Evolutionary conservation across 2,329 filamentous ascomycete species (phyloP).

Genomic region (Zopfia rhizophila): DNA sequence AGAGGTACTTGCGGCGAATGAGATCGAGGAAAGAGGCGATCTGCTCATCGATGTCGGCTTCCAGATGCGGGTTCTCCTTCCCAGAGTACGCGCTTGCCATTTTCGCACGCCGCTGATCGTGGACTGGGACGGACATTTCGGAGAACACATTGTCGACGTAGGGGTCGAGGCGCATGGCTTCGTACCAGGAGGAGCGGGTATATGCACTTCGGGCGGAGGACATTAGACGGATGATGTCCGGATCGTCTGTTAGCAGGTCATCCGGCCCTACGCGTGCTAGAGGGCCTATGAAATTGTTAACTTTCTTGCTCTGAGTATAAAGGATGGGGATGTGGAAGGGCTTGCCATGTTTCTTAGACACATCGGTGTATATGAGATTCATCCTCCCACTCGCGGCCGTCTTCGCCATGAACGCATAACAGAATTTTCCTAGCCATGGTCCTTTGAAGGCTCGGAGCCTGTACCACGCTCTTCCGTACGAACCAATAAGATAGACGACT

Average conservation of each 20-base stretch:
- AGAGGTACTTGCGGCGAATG: constrained; percentile 58
- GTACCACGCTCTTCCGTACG: constrained; percentile 17
- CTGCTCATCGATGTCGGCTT: constrained; percentile 59
- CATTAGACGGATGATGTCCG: constrained; percentile 57
- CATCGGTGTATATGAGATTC: constrained; percentile 8
- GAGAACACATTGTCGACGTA: constrained; percentile 61
- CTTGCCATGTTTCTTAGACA: constrained; percentile 19
- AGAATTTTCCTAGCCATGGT: constrained; percentile 22
- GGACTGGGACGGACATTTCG: constrained; percentile 56
- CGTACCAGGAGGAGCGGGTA: constrained; percentile 38
- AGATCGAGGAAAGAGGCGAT: constrained; percentile 58
- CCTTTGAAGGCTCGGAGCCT: constrained; percentile 22
- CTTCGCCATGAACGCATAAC: constrained; percentile 17
- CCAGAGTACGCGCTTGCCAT: constrained; percentile 64
- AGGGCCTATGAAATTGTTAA: constrained; percentile 28
- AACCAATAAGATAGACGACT: constrained; percentile 9
- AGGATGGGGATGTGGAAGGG: not conserved
- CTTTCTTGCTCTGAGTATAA: constrained; percentile 3
- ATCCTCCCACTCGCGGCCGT: constrained; percentile 13
- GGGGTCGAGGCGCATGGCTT: constrained; percentile 60
- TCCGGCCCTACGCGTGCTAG: constrained; percentile 57
- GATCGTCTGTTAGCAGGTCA: constrained; percentile 57
- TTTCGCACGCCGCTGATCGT: constrained; percentile 51
- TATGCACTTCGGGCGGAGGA: constrained; percentile 51
- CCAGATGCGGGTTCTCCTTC: constrained; percentile 62